Percentiles rank a stretch among this genome's conserved stretches.
Conservation (phyloP, 257 asterid genomes). For the Solanum appendiculatum region DNA sequence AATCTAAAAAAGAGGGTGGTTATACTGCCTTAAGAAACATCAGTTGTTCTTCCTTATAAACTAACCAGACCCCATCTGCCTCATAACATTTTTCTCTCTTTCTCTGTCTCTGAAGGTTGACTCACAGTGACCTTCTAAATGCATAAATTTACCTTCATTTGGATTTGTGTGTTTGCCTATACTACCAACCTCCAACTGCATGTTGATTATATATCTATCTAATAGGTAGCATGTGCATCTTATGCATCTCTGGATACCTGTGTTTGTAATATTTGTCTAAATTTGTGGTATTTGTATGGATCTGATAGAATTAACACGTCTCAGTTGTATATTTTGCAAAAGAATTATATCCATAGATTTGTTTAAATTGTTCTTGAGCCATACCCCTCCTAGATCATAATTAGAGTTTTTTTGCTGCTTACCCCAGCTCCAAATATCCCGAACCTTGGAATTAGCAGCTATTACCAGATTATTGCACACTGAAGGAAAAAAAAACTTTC, state of each 20-base stretch:
- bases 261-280: not conserved
- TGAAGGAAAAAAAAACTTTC: not conserved
- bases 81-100: not conserved
- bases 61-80: not conserved
- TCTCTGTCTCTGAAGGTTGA: not conserved
- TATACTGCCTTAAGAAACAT: not conserved
- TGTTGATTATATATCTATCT: not conserved
- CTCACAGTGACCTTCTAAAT: not conserved
- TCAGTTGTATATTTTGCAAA: not conserved
- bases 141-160: not conserved
- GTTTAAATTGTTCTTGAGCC: not conserved
- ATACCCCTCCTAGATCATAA: not conserved
- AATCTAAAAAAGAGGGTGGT: not conserved
- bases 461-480: not conserved
- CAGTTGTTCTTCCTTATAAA: not conserved
- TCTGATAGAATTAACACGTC: not conserved
- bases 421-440: not conserved
- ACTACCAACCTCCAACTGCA: not conserved
- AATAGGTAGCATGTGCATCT: not conserved
- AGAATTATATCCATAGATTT: not conserved
- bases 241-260: not conserved
- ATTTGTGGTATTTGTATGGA: not conserved
- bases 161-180: not conserved
- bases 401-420: not conserved
- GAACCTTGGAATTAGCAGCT: not conserved